Percentiles rank a stretch among this genome's conserved stretches.
Conservation (phyloP, 805 yeast species). For the Monosporozyma siamensis region DNA sequence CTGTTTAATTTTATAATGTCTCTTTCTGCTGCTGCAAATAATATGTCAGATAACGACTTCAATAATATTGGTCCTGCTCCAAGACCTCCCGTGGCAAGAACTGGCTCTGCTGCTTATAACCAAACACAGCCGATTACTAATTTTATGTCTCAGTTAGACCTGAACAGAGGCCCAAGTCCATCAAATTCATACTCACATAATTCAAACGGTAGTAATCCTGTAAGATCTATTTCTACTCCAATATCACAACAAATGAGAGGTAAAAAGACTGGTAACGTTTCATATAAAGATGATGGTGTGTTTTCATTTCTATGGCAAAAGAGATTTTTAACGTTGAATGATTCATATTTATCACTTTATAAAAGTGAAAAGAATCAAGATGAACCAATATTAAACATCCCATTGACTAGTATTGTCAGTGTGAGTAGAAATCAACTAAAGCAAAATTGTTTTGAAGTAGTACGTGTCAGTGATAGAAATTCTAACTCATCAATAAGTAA, state of each 20-base stretch:
- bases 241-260: conserved; percentile 14
- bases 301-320: conserved; percentile 89
- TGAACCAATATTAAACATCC: conserved; percentile 44
- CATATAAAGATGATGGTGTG: conserved; percentile 86
- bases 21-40: conserved; percentile 38
- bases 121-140: conserved; percentile 31
- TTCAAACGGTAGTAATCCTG: background rate
- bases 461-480: conserved; percentile 36
- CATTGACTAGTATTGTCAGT: conserved; percentile 49
- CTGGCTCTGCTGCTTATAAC: conserved; percentile 22
- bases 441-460: conserved; percentile 75
- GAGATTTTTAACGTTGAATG: conserved; percentile 68
- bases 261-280: conserved; percentile 64
- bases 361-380: conserved; percentile 46
- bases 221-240: conserved; percentile 9
- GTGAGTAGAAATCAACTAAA: conserved; percentile 61
- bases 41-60: conserved; percentile 39
- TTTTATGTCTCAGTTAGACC: conserved; percentile 26
- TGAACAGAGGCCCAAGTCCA: conserved; percentile 11
- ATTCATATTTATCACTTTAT: conserved; percentile 64
- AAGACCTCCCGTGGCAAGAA: conserved; percentile 34
- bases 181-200: background rate
- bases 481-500: conserved; percentile 10
- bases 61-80: conserved; percentile 51
- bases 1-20: conserved; percentile 26